Conservation (phyloP, 1,284 basidiomycete species). For the Mycosarcoma maydis region DNA sequence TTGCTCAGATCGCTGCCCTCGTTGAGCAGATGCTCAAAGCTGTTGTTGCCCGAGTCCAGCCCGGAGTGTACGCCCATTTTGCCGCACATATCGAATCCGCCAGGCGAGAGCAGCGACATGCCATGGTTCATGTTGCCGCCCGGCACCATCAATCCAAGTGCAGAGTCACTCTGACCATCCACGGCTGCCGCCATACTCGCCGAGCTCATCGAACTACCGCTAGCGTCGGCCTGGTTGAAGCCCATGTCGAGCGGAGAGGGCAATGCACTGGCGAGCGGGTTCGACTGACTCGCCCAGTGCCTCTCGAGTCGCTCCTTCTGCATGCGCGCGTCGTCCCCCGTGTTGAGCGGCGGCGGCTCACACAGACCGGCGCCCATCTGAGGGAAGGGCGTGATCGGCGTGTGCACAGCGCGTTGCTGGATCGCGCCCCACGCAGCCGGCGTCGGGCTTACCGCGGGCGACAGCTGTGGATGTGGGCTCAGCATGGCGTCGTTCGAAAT, state of each 20-base stretch:
- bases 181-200: constrained; percentile 23
- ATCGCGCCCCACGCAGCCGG: constrained; percentile 55
- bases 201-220: constrained; percentile 15
- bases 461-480: constrained; percentile 40
- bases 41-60: constrained; percentile 36
- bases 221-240: constrained; percentile 34
- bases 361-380: constrained; percentile 34
- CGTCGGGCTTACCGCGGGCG: constrained; percentile 41
- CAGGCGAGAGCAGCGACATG: constrained; percentile 29
- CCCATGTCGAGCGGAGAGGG: constrained; percentile 48
- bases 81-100: constrained; percentile 23
- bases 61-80: constrained; percentile 21
- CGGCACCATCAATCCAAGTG: constrained; percentile 33
- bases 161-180: constrained; percentile 13
- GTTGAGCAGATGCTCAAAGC: constrained; percentile 42
- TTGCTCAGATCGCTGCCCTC: constrained; percentile 29
- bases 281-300: constrained; percentile 52
- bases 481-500: constrained; percentile 27
- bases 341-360: constrained; percentile 54
- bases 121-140: constrained; percentile 11
- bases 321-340: constrained; percentile 45
- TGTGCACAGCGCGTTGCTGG: constrained; percentile 57
- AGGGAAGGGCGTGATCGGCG: constrained; percentile 58
- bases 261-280: constrained; percentile 22
- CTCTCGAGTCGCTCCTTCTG: constrained; percentile 58